Conservation (phyloP, 2,329 filamentous ascomycete species). For the Fusarium piperis region DNA sequence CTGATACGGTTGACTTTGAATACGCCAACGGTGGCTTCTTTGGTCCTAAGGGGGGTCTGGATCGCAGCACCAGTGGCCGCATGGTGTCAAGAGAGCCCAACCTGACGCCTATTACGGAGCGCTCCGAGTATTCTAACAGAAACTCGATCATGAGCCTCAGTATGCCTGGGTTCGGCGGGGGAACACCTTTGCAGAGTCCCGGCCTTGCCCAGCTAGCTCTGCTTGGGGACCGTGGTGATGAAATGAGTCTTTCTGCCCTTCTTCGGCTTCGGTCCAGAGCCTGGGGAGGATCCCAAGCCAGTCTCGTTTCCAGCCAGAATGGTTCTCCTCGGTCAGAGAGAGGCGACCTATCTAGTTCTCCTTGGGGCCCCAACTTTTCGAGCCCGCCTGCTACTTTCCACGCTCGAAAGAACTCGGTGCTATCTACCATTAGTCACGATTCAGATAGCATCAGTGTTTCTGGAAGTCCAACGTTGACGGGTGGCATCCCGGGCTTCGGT, state of each 20-base stretch:
- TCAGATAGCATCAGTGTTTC: conserved; percentile 58
- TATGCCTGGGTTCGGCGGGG: conserved; percentile 52
- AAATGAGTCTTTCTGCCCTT: conserved; percentile 78
- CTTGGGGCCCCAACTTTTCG: conserved; percentile 44
- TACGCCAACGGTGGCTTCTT: conserved; percentile 90
- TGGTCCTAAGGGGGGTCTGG: conserved; percentile 73
- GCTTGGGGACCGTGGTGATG: conserved; percentile 64
- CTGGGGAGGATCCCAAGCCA: conserved; percentile 84
- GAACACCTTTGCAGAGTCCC: conserved; percentile 69
- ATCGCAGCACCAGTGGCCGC: conserved; percentile 77
- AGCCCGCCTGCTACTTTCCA: conserved; percentile 46
- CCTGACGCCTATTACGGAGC: conserved; percentile 93
- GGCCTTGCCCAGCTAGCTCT: conserved; percentile 81
- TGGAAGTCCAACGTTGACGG: conserved; percentile 62
- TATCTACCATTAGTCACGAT: conserved; percentile 59
- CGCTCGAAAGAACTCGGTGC: conserved; percentile 59
- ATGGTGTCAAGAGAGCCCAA: conserved; percentile 85
- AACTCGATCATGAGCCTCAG: conserved; percentile 85
- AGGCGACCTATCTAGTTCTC: conserved; percentile 58
- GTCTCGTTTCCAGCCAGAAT: conserved; percentile 66
- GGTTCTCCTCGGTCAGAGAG: conserved; percentile 62
- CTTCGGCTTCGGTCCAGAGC: conserved; percentile 78
- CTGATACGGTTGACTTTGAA: conserved; percentile 57
- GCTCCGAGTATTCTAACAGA: conserved; percentile 94
- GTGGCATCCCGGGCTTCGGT: conserved; percentile 48